Evolutionary conservation across 257 asterid genomes (phyloP).

Genomic region (Rubia yunnanensis): DNA sequence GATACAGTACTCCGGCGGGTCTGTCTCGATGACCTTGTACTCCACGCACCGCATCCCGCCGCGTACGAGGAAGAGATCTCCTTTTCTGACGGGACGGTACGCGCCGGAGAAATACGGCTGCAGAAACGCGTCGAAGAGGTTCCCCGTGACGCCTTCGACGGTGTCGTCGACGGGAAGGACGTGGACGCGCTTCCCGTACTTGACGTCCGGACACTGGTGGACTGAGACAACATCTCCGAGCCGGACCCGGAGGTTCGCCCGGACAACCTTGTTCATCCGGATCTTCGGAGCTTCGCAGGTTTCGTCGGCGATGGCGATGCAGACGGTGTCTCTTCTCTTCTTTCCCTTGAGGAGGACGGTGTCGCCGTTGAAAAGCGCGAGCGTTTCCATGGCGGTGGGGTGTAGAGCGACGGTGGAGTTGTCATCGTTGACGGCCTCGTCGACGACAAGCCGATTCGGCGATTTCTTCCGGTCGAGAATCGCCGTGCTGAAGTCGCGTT

Average conservation of each 20-base stretch:
- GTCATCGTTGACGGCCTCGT: constrained; percentile 70
- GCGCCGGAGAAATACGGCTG: neutral
- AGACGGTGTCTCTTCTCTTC: neutral
- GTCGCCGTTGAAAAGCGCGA: constrained; percentile 75
- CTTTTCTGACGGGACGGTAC: neutral
- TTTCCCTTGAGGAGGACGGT: constrained; percentile 58
- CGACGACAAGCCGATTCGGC: constrained; percentile 70
- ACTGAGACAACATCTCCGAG: neutral
- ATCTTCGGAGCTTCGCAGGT: neutral
- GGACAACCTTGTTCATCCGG: neutral
- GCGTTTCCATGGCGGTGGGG: constrained; percentile 78
- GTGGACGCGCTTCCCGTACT: neutral
- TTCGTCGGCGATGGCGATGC: neutral
- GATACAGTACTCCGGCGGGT: neutral
- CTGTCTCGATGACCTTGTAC: neutral
- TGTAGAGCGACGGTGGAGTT: constrained; percentile 64
- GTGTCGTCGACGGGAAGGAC: neutral
- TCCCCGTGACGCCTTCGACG: neutral
- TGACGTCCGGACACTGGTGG: neutral
- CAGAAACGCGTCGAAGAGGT: neutral
- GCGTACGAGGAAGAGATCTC: neutral
- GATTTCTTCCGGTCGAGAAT: constrained; percentile 78
- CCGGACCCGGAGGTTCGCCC: neutral
- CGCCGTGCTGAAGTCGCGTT: constrained; percentile 79
- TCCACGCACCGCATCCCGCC: neutral